Percentiles rank a stretch among this genome's conserved stretches.
Evolutionary conservation across 2,329 filamentous ascomycete species (phyloP).

Genomic region (Fusarium subglutinans): DNA sequence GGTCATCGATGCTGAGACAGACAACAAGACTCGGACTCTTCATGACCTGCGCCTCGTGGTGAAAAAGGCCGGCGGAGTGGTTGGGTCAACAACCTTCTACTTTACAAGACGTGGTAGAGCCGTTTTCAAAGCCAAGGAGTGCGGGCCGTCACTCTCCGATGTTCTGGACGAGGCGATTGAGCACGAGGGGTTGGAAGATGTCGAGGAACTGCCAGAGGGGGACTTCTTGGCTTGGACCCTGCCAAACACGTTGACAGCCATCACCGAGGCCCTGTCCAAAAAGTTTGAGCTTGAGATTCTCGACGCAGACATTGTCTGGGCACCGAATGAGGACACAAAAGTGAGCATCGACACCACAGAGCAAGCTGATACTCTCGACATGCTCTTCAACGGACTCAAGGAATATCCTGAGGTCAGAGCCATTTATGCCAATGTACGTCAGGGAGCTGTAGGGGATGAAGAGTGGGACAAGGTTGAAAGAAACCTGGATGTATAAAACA

Average conservation of each 20-base stretch:
- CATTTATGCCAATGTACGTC: constrained; percentile 76
- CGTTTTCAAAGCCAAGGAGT: constrained; percentile 67
- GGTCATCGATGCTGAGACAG: constrained; percentile 86
- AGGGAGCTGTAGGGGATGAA: constrained; percentile 61
- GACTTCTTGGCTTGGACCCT: constrained; percentile 69
- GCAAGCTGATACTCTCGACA: constrained; percentile 64
- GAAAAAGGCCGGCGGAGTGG: constrained; percentile 75
- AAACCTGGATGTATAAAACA: constrained; percentile 59
- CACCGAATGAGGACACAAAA: constrained; percentile 81
- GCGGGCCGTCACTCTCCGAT: constrained; percentile 69
- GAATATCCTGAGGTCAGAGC: constrained; percentile 80
- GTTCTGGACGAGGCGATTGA: constrained; percentile 86
- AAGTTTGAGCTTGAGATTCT: constrained; percentile 73
- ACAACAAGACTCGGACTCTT: constrained; percentile 78
- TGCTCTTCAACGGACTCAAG: constrained; percentile 67
- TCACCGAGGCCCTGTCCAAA: constrained; percentile 63
- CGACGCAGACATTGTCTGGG: constrained; percentile 84
- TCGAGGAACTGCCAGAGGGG: constrained; percentile 73
- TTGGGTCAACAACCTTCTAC: constrained; percentile 81
- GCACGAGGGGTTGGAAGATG: constrained; percentile 77
- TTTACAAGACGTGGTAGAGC: constrained; percentile 85
- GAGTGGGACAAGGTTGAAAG: constrained; percentile 64
- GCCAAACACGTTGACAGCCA: constrained; percentile 45
- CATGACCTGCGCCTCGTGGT: constrained; percentile 77
- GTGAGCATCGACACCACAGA: constrained; percentile 68